Evolutionary conservation across 106 monocot genomes (phyloP).

Genomic region (Acorus gramineus): DNA sequence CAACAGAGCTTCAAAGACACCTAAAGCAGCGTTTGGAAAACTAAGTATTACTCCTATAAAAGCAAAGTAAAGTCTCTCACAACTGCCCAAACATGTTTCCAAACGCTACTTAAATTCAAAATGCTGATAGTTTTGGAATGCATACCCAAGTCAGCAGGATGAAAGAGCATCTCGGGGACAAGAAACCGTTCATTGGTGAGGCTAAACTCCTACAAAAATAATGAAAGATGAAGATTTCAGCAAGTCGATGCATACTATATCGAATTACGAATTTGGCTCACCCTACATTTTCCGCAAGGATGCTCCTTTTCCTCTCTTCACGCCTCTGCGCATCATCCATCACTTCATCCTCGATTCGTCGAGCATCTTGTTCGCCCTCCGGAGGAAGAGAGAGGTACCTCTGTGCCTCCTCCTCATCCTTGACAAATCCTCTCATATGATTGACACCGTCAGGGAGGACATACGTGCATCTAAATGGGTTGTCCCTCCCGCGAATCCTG

Average conservation of each 20-base stretch:
- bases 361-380: conserved; percentile 9
- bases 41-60: too few relatives aligned
- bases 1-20: too few relatives aligned
- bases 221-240: background rate
- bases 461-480: conserved; percentile 80
- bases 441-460: conserved; percentile 90
- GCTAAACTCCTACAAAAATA: conserved; percentile 55
- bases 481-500: conserved; percentile 49
- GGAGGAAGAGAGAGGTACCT: conserved; percentile 37
- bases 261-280: conserved; percentile 1
- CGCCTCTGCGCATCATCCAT: conserved; percentile 20
- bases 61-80: too few relatives aligned
- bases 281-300: conserved; percentile 61
- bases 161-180: conserved; percentile 90
- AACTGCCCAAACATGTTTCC: too few relatives aligned
- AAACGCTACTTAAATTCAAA: background rate
- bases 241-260: background rate
- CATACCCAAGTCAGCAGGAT: conserved; percentile 77
- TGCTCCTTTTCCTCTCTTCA: conserved; percentile 37
- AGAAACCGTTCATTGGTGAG: conserved; percentile 93
- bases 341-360: conserved; percentile 11
- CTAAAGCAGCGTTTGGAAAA: too few relatives aligned
- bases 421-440: conserved; percentile 78
- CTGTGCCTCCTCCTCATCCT: conserved; percentile 59
- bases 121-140: background rate